These are phyloP conservation scores for Trichoderma atroviride DNA, from an alignment of 2,329 filamentous ascomycete genomes.

Conservation along the genomic window DNA sequence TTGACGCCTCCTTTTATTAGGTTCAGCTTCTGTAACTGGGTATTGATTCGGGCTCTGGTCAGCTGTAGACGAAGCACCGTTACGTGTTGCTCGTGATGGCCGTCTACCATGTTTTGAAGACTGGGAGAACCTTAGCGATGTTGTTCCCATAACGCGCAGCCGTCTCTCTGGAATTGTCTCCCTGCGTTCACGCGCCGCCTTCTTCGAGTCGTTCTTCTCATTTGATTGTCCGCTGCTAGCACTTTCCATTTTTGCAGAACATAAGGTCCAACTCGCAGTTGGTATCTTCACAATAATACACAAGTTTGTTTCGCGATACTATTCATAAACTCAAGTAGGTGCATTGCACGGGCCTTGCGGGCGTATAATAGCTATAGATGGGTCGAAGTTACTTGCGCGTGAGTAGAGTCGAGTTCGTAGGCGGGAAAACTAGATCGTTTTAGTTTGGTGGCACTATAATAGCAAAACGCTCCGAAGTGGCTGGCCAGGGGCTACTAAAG, in stretches of 20 bases:
- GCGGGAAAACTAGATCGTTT: background rate
- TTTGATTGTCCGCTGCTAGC: background rate
- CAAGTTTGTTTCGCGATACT: background rate
- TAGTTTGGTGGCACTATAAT: background rate
- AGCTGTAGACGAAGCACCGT: background rate
- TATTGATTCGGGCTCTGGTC: background rate
- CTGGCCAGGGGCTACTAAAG: background rate
- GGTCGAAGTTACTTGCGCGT: background rate
- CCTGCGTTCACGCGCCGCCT: background rate
- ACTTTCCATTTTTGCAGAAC: background rate
- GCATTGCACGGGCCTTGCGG: background rate
- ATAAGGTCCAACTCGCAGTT: background rate
- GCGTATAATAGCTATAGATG: background rate
- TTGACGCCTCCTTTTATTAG: background rate
- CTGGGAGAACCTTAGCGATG: background rate
- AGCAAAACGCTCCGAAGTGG: slow-evolving; percentile 4
- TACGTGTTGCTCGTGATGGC: background rate
- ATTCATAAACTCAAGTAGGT: background rate
- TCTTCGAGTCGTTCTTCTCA: background rate
- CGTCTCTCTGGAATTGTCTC: background rate
- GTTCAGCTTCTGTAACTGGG: background rate
- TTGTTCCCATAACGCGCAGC: slow-evolving; percentile 1
- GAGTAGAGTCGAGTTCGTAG: background rate
- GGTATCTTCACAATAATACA: background rate
- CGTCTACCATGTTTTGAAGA: background rate